Conservation (phyloP, 345 rosid species). For the Geranium brycei region DNA sequence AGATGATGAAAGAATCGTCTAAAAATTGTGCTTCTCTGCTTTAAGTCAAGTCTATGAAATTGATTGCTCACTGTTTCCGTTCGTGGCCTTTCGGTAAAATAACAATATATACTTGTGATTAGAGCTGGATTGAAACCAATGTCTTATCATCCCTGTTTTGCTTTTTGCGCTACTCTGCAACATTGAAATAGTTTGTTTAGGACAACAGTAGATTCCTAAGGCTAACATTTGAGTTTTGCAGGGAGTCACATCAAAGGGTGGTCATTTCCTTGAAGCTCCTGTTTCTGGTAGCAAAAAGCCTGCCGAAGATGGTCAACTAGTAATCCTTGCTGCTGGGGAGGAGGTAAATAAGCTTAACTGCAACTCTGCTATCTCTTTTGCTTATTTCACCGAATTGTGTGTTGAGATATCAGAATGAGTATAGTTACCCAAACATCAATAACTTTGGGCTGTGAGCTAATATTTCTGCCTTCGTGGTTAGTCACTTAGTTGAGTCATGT, state of each 20-base stretch:
- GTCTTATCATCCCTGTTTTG: too few species aligned
- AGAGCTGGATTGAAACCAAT: too few species aligned
- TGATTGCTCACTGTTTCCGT: too few species aligned
- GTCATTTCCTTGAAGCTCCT: conserved; percentile 78
- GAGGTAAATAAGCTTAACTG: conserved; percentile 32
- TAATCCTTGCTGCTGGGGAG: conserved; percentile 90
- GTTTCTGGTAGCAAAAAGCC: conserved; percentile 97
- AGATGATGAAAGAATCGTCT: too few species aligned
- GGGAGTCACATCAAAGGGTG: conserved; percentile 75
- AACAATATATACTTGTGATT: too few species aligned
- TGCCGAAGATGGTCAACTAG: conserved; percentile 91
- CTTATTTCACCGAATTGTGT: too few species aligned
- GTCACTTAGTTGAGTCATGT: neutral
- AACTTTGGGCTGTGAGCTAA: neutral
- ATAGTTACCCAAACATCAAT: too few species aligned
- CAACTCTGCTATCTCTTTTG: conserved; percentile 1
- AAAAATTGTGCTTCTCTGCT: too few species aligned
- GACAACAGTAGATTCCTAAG: neutral
- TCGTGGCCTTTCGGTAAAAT: too few species aligned
- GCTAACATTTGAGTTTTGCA: conserved; percentile 16
- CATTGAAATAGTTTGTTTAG: neutral
- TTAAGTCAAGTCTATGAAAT: too few species aligned
- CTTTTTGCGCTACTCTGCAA: neutral
- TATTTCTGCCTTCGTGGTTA: neutral
- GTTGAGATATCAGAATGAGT: too few species aligned